Conservation (phyloP, 1,284 basidiomycete genomes). For the Ceratobasidium sp. region DNA sequence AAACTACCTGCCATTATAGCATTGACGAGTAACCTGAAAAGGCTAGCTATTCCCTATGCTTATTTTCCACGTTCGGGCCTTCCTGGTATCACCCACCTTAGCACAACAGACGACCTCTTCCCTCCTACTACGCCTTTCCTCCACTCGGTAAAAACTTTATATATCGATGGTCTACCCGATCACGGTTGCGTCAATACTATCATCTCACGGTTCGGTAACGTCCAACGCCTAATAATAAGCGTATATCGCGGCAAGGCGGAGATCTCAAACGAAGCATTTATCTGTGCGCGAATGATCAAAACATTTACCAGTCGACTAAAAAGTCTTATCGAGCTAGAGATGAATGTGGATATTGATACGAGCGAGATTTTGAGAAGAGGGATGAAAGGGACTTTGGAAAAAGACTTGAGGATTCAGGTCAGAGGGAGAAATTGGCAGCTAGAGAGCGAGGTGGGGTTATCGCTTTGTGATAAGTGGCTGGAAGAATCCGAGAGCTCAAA, state of each 20-base stretch:
- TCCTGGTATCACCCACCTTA: constrained; percentile 8
- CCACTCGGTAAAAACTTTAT: background rate
- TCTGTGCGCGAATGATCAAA: constrained; percentile 26
- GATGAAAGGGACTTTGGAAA: constrained; percentile 31
- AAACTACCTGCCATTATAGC: constrained; percentile 3
- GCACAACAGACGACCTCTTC: constrained; percentile 17
- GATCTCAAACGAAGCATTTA: background rate
- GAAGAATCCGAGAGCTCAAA: too few relatives aligned
- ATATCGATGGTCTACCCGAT: constrained; percentile 23
- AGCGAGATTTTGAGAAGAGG: constrained; percentile 15
- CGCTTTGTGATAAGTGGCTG: constrained; percentile 1
- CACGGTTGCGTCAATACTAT: constrained; percentile 32
- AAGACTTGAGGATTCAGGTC: constrained; percentile 6
- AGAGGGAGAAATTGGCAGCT: constrained; percentile 2
- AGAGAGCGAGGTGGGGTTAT: background rate
- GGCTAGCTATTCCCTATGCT: constrained; percentile 21
- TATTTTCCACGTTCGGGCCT: constrained; percentile 14
- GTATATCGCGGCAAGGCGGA: background rate
- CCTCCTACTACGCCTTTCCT: constrained; percentile 27
- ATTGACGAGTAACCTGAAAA: background rate
- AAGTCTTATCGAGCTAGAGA: constrained; percentile 9
- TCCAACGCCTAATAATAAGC: constrained; percentile 7
- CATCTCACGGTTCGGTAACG: constrained; percentile 14
- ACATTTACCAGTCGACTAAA: constrained; percentile 11
- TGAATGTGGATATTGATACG: constrained; percentile 8